These are phyloP conservation scores for Aureobasidium sp. DNA, from an alignment of 2,329 filamentous ascomycete genomes.

Conservation along the genomic window DNA sequence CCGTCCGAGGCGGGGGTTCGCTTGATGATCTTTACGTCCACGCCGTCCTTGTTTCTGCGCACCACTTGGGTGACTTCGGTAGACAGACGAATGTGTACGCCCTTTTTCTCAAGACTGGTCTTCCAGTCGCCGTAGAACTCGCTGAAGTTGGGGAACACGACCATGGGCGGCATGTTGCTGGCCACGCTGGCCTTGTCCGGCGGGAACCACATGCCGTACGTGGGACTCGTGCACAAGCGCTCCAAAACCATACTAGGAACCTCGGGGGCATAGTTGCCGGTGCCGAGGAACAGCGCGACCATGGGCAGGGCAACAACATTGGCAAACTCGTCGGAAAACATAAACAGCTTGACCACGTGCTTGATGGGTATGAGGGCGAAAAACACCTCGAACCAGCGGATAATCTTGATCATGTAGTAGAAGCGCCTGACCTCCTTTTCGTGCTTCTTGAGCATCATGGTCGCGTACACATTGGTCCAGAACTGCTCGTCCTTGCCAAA, in stretches of 20 bases:
- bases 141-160: conserved; percentile 54
- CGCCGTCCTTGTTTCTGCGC: conserved; percentile 42
- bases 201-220: conserved; percentile 52
- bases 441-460: conserved; percentile 47
- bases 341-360: conserved; percentile 56
- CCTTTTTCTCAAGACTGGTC: conserved; percentile 43
- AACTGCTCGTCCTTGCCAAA: conserved; percentile 56
- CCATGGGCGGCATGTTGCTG: conserved; percentile 46
- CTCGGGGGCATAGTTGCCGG: conserved; percentile 64
- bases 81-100: conserved; percentile 47
- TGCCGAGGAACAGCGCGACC: conserved; percentile 64
- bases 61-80: conserved; percentile 48
- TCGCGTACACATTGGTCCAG: conserved; percentile 59
- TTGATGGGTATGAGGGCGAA: conserved; percentile 54
- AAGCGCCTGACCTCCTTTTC: conserved; percentile 48
- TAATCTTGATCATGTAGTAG: conserved; percentile 45
- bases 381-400: conserved; percentile 52
- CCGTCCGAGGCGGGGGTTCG: conserved; percentile 33
- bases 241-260: conserved; percentile 60
- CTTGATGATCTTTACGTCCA: conserved; percentile 41
- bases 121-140: conserved; percentile 54
- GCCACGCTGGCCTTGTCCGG: conserved; percentile 39
- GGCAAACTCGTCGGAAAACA: conserved; percentile 60
- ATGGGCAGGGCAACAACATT: conserved; percentile 64
- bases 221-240: conserved; percentile 42